Evolutionary conservation across 257 asterid species (phyloP), one percentile per base, ranked within the genome.

Genomic region (Fraxinus cuspidata): DNA sequence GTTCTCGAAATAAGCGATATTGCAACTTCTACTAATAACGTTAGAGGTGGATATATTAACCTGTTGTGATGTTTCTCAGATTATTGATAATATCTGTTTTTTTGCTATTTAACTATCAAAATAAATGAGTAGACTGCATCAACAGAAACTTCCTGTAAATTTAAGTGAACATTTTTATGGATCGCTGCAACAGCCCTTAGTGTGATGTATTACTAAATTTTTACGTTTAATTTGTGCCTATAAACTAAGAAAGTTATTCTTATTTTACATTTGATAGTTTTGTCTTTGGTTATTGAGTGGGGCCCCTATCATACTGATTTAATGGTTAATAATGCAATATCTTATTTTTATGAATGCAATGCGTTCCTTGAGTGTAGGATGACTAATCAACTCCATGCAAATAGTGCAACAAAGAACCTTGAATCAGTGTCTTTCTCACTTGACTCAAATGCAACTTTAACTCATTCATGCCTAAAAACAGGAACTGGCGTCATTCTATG

Each of bases 401-500:
- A 25, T 25, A 60, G 68, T 60, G 68, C 32, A 25, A 21, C 18
- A 23, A 60, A 56, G 65, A 60, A 60, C 32, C 68, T 23, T 16
- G 68, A 60, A 60, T 60, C 31, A 60, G 68, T 25, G 65, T 25
- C 27, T 60, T 60, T 60, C 68, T 60, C 68, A 23, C 32, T 21
- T 25, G 32, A 25, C 29, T 25, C 5, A 23, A 12, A 58, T 11
- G 74, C 68, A 71, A 44, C 49, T 71, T 82, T 75, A 81, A 71
- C 77, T 78, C 68, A 18, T 56, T 72, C 40, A 34, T 74, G 58
- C 75, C 73, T 37, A n/a, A 82, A 42, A 79, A 84, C 91, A 95
- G 99, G 99, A 79, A 81, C 92, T 35, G 99, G 99, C 60, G 82
- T 93, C 73, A 95, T 95, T 85, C 84, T 95, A 73, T 95, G 98